Percentiles rank a stretch among this genome's conserved stretches.
phyloP scores from a whole-genome alignment of 2,329 filamentous ascomycete genomes.

The Akanthomyces lecanii region DNA sequence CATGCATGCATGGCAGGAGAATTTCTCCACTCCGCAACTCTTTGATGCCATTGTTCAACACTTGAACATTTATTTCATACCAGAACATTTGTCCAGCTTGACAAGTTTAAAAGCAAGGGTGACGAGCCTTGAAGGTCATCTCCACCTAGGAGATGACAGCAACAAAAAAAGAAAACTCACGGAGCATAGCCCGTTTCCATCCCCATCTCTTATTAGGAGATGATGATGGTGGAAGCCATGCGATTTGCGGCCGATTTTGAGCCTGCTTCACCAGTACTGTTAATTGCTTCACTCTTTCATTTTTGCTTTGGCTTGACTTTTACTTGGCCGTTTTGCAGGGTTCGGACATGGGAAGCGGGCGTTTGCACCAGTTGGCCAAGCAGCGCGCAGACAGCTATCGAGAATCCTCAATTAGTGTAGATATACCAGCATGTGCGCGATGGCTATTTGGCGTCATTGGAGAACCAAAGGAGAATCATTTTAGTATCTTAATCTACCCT shows the following conservation, averaged over 20 bases:
- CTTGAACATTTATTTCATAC: conserved; percentile 24
- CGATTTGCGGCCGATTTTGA: too few species aligned
- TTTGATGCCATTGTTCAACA: conserved; percentile 38
- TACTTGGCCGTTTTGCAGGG: background rate
- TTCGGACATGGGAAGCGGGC: conserved; percentile 5
- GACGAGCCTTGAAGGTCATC: background rate
- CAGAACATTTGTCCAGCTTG: background rate
- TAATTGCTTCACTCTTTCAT: background rate
- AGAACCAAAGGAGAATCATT: background rate
- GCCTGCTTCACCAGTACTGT: background rate
- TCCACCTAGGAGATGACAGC: background rate
- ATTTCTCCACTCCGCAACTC: conserved; percentile 42
- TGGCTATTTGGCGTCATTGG: background rate
- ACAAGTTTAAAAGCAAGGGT: background rate
- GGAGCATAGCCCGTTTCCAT: background rate
- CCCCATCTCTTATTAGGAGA: background rate
- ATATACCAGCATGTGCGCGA: background rate
- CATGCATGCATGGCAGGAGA: conserved; percentile 44
- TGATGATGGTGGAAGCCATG: background rate
- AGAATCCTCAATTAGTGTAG: background rate
- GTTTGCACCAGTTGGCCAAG: background rate
- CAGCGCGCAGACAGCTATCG: background rate
- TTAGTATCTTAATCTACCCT: background rate
- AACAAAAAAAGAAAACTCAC: conserved; percentile 4
- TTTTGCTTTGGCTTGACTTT: conserved; percentile 3